Evolutionary conservation across 306 rosid species (phyloP).

Genomic region (Castanopsis chinensis): DNA sequence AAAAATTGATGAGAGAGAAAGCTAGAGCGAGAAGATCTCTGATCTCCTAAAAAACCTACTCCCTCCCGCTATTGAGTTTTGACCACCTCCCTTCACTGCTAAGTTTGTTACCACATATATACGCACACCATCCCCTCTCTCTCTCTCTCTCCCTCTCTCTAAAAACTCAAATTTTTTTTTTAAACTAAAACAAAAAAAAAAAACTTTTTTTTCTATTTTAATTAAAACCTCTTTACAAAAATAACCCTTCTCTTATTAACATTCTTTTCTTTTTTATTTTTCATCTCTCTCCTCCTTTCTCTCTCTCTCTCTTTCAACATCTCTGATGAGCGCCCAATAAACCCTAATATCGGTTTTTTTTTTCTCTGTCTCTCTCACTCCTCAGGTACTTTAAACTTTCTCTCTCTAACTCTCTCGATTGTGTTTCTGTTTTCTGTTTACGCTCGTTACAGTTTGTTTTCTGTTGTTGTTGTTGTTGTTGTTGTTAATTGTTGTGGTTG

Average conservation of each 20-base stretch:
- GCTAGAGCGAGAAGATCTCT: constrained; percentile 20
- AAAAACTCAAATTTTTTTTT: not conserved
- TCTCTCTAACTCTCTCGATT: not conserved
- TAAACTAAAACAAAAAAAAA: not conserved
- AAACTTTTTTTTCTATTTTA: not conserved
- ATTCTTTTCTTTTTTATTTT: not conserved
- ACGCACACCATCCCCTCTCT: not conserved
- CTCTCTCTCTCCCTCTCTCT: not conserved
- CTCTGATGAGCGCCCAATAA: constrained; percentile 41
- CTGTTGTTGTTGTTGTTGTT: constrained; percentile 5
- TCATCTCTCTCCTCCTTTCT: not conserved
- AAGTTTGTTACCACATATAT: constrained; percentile 45
- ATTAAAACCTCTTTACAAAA: constrained; percentile 8
- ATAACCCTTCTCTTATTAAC: not conserved
- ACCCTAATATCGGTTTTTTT: constrained; percentile 50
- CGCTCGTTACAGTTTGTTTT: not conserved
- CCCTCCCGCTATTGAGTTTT: not conserved
- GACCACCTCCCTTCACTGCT: constrained; percentile 12
- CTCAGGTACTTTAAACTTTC: constrained; percentile 39
- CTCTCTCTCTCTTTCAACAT: not conserved
- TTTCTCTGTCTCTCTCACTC: constrained; percentile 31
- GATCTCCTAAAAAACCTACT: constrained; percentile 77
- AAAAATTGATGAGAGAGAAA: not conserved
- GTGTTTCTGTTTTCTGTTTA: not conserved
- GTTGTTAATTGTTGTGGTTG: not conserved